Base-by-base conservation (phyloP, 495 filamentous ascomycete genomes). In the Copromyces sp. region DNA sequence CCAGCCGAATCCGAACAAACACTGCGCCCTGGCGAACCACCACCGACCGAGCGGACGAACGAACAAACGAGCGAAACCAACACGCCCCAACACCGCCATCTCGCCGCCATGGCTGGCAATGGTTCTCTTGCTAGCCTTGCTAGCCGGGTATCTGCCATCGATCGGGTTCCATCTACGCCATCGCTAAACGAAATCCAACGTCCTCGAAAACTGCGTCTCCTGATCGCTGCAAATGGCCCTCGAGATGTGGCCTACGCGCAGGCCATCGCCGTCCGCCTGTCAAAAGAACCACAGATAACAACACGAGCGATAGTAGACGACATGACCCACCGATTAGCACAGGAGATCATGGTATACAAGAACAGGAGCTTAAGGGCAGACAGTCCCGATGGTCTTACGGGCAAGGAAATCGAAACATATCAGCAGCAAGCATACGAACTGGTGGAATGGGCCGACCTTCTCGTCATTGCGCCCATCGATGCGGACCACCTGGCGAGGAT, bases 391-490 rank as follows among this genome's bases (percentile, higher is more conserved):
- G 76, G 72, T 71, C 39, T 69, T 68, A 78, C 77, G 37, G 77
- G 80, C 14, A 75, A 77, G 39, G 81, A 83, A 38, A 81, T 87
- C 76, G 85, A 87, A 73, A 80, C 78, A 17, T 82, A 78, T 40
- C 81, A 81, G 69, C 81, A 82, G 68, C 78, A 91, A 73, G 91
- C 91, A 29, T 89, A 87, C 9, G 90, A 93, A 75, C 86, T 94
- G 39, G 90, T 91, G 74, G 89, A 92, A 75, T 97, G 93, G 93
- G 92, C 93, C n/a, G 92, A 95, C 80, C 82, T 97, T 78, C 84
- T 95, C 20, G 85, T 95, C 32, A 86, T 95, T 14, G 92, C 91
- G 17, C 92, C 93, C n/a, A 90, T 97, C 70, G 91, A 94, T 76
- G 92, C 92, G 42, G 91, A 93, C 79, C 88, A 88, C 53, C 81